Evolutionary conservation across 768 basidiomycete genomes (phyloP).

Genomic region (Ephemerocybe angulata): DNA sequence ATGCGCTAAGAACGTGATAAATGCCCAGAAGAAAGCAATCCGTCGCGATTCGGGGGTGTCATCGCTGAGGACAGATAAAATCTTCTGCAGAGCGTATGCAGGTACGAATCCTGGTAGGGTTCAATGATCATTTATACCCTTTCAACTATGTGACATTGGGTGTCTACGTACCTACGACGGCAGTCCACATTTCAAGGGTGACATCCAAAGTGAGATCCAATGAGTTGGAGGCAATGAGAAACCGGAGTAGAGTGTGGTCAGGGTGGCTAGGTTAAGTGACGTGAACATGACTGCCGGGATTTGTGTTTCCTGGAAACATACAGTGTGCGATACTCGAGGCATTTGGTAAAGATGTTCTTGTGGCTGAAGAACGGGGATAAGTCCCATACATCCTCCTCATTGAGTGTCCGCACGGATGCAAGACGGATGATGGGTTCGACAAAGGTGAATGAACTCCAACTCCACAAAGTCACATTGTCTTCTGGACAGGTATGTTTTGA

Average conservation of each 20-base stretch:
- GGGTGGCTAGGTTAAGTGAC: conserved; percentile 38
- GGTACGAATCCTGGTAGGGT: conserved; percentile 70
- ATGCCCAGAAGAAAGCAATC: conserved; percentile 56
- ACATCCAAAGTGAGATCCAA: conserved; percentile 64
- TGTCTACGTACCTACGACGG: conserved; percentile 40
- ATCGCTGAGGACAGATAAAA: conserved; percentile 47
- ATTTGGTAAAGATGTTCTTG: conserved; percentile 64
- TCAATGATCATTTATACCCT: no score
- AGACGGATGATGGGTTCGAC: conserved; percentile 58
- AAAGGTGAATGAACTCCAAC: conserved; percentile 63
- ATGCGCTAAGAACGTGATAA: conserved; percentile 57
- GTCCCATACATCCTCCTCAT: conserved; percentile 55
- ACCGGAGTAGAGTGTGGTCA: conserved; percentile 54
- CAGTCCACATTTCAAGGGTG: conserved; percentile 56
- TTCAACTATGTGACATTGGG: conserved; percentile 1
- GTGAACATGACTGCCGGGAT: background rate
- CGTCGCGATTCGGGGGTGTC: conserved; percentile 37
- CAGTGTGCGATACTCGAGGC: conserved; percentile 47
- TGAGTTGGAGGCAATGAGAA: conserved; percentile 64
- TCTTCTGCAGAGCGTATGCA: conserved; percentile 60
- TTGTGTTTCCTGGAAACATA: conserved; percentile 17
- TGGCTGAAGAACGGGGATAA: conserved; percentile 68
- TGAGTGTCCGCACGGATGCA: conserved; percentile 46
- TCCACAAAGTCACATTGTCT: conserved; percentile 60
- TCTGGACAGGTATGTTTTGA: conserved; percentile 54